These are phyloP conservation scores for Cystofilobasidium capitatum DNA, from an alignment of 768 basidiomycete species.

Conservation along the genomic window DNA sequence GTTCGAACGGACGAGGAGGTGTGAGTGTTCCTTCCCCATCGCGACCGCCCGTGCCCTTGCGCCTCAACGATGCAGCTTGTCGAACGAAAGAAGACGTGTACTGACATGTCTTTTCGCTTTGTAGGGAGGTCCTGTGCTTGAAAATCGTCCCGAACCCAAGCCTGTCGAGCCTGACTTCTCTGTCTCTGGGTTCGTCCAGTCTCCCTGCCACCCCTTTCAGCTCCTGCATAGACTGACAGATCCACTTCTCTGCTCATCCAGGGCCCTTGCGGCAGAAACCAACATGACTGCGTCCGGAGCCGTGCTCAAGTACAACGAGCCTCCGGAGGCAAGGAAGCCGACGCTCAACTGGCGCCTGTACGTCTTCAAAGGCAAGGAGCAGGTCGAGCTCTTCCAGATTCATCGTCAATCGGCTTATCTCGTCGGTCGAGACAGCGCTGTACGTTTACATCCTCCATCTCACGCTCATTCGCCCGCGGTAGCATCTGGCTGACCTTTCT, in stretches of 20 bases:
- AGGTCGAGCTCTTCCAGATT: constrained; percentile 83
- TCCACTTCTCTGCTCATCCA: background rate
- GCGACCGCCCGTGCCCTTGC: constrained; percentile 25
- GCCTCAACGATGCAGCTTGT: constrained; percentile 38
- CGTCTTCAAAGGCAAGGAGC: constrained; percentile 91
- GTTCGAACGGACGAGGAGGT: constrained; percentile 3
- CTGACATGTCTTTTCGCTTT: constrained; percentile 16
- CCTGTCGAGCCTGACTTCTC: constrained; percentile 83
- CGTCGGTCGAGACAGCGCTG: constrained; percentile 76
- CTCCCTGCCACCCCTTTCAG: background rate
- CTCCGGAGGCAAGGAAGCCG: constrained; percentile 93
- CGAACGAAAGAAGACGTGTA: constrained; percentile 46
- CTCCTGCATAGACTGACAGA: background rate
- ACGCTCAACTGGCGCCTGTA: constrained; percentile 83
- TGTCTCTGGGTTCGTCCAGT: constrained; percentile 51
- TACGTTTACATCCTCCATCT: constrained; percentile 41
- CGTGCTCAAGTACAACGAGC: constrained; percentile 94
- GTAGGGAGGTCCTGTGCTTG: constrained; percentile 38
- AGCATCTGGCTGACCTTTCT: background rate
- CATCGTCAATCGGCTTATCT: constrained; percentile 90
- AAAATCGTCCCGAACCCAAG: constrained; percentile 27
- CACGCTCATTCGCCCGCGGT: background rate
- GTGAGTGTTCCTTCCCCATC: background rate
- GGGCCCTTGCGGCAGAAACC: constrained; percentile 82
- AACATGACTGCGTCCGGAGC: constrained; percentile 53